phyloP scores from a whole-genome alignment of 2,329 filamentous ascomycete species.

The Cyphellophora europaea region DNA sequence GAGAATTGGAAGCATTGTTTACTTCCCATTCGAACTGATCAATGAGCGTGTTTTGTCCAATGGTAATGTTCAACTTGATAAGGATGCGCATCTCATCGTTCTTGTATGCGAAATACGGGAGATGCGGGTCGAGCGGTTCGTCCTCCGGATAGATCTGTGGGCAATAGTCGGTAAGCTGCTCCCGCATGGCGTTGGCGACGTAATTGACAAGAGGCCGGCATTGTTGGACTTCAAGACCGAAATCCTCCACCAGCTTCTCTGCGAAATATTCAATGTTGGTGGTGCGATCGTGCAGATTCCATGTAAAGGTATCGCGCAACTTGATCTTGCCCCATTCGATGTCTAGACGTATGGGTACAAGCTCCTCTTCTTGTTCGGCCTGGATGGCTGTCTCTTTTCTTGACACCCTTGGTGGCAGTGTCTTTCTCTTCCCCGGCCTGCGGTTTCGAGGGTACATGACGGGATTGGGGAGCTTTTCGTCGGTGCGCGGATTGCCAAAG shows the following conservation, averaged over 20 bases:
- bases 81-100: constrained; percentile 98
- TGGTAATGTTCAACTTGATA: constrained; percentile 95
- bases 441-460: constrained; percentile 74
- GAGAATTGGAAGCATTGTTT: constrained; percentile 86
- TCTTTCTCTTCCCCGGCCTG: constrained; percentile 65
- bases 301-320: constrained; percentile 93
- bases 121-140: constrained; percentile 77
- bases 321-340: constrained; percentile 95
- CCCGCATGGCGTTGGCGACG: constrained; percentile 62
- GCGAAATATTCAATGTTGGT: constrained; percentile 74
- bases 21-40: constrained; percentile 99
- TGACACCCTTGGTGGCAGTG: constrained; percentile 61
- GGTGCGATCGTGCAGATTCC: constrained; percentile 90
- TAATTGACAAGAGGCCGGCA: constrained; percentile 50
- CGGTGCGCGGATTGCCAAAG: constrained; percentile 80
- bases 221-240: constrained; percentile 62
- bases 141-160: constrained; percentile 86
- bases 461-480: constrained; percentile 50
- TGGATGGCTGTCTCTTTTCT: constrained; percentile 76
- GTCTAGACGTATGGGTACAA: constrained; percentile 84
- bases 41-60: constrained; percentile 84
- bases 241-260: constrained; percentile 80
- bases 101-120: constrained; percentile 90
- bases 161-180: constrained; percentile 88
- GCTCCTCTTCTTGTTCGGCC: constrained; percentile 81